Percentiles rank a stretch among this genome's conserved stretches.
These are phyloP conservation scores for Clitocybe nebularis DNA, from an alignment of 1,284 basidiomycete species.

Conservation along the genomic window DNA sequence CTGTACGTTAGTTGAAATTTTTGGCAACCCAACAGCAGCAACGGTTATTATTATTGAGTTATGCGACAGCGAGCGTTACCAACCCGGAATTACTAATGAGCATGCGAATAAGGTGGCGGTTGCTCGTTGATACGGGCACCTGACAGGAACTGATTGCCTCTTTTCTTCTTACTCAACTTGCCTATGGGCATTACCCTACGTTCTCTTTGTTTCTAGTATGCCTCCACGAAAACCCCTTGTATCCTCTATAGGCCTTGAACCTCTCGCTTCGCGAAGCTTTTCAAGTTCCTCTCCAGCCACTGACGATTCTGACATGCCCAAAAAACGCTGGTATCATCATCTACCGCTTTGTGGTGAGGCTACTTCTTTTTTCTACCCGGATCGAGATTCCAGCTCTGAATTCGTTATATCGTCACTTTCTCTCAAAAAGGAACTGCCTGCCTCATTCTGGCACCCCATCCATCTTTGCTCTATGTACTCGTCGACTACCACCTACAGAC, in stretches of 20 bases:
- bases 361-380: background rate
- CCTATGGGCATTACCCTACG: slow-evolving; percentile 14
- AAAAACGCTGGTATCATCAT: slow-evolving; percentile 54
- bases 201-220: slow-evolving; percentile 13
- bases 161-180: background rate
- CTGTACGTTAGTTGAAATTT: too few species aligned
- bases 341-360: slow-evolving; percentile 51
- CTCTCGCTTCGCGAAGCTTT: slow-evolving; percentile 2
- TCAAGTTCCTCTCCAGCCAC: slow-evolving; percentile 2
- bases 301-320: slow-evolving; percentile 20
- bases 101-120: too few species aligned
- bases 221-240: slow-evolving; percentile 20
- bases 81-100: too few species aligned
- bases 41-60: too few species aligned
- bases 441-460: slow-evolving; percentile 66
- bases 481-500: slow-evolving; percentile 61
- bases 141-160: too few species aligned
- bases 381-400: background rate
- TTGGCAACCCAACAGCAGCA: too few species aligned
- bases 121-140: too few species aligned
- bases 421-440: slow-evolving; percentile 40
- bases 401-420: too few species aligned
- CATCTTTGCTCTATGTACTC: slow-evolving; percentile 64
- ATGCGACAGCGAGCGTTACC: too few species aligned
- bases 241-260: slow-evolving; percentile 14